Conservation (phyloP, 2,329 filamentous ascomycete species). For the Exutisphaerella laricina region DNA sequence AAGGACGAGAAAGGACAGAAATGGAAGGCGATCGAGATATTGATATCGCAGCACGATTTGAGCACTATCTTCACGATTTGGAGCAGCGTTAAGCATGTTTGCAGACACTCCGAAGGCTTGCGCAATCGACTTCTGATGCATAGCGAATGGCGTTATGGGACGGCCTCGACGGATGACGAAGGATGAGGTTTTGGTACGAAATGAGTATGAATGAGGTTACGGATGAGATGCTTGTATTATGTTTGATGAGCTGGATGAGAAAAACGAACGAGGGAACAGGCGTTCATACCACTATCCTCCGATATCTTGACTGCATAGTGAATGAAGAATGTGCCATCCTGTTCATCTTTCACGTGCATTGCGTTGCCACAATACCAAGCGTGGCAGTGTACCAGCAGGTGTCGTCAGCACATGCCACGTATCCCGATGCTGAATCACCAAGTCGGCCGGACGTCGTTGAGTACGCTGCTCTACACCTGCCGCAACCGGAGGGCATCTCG, state of each 20-base stretch:
- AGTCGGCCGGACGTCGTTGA: not conserved
- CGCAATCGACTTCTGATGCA: constrained; percentile 1
- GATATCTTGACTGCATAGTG: too few relatives aligned
- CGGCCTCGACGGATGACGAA: too few relatives aligned
- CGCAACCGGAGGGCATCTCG: too few relatives aligned
- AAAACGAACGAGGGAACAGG: too few relatives aligned
- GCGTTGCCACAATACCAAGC: not conserved
- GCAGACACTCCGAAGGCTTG: constrained; percentile 3
- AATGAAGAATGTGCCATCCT: too few relatives aligned
- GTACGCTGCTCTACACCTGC: too few relatives aligned
- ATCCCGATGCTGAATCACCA: not conserved
- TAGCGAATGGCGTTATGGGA: constrained; percentile 11
- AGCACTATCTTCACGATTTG: not conserved
- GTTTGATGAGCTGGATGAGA: constrained; percentile 1
- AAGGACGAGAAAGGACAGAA: constrained; percentile 3
- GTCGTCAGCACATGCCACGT: not conserved
- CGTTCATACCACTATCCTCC: too few relatives aligned
- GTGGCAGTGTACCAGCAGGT: not conserved
- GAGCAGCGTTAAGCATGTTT: constrained; percentile 4
- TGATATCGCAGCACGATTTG: constrained; percentile 1
- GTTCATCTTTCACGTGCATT: not conserved
- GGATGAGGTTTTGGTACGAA: not conserved
- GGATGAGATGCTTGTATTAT: constrained; percentile 1
- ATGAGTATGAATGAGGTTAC: not conserved
- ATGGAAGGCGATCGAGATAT: constrained; percentile 12